Conservation (phyloP, 2,329 filamentous ascomycete species). For the Aspergillus piperis region DNA sequence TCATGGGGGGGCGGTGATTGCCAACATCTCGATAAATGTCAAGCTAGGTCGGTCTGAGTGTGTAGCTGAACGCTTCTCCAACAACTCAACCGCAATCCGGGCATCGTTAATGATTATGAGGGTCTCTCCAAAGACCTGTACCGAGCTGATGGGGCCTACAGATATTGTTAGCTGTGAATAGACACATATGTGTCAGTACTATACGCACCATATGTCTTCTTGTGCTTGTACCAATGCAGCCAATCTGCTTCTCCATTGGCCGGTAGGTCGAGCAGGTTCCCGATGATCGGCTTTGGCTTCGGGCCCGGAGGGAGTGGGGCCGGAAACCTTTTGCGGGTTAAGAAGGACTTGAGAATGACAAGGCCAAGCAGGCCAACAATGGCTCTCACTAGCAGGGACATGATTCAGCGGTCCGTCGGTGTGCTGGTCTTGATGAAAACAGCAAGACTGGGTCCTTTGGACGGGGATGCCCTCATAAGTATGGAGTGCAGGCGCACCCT, state of each 20-base stretch:
- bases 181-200: background rate
- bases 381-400: background rate
- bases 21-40: slow-evolving; percentile 43
- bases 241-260: slow-evolving; percentile 39
- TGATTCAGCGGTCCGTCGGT: background rate
- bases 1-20: background rate
- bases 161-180: background rate
- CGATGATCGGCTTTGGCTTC: slow-evolving; percentile 50
- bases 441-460: background rate
- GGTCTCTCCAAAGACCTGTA: slow-evolving; percentile 40
- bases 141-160: slow-evolving; percentile 41
- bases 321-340: background rate
- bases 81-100: slow-evolving; percentile 34
- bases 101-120: slow-evolving; percentile 41
- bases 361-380: background rate
- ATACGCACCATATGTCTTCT: slow-evolving; percentile 41
- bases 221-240: slow-evolving; percentile 49
- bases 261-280: slow-evolving; percentile 55
- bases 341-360: background rate
- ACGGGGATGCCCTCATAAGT: background rate
- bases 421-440: background rate
- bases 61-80: slow-evolving; percentile 35
- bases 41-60: slow-evolving; percentile 35
- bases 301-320: slow-evolving; percentile 53
- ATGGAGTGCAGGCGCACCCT: background rate